Evolutionary conservation across 352 stramenopile species (phyloP), one percentile per base, ranked within the genome.

Genomic region (Aphanomyces astaci): DNA sequence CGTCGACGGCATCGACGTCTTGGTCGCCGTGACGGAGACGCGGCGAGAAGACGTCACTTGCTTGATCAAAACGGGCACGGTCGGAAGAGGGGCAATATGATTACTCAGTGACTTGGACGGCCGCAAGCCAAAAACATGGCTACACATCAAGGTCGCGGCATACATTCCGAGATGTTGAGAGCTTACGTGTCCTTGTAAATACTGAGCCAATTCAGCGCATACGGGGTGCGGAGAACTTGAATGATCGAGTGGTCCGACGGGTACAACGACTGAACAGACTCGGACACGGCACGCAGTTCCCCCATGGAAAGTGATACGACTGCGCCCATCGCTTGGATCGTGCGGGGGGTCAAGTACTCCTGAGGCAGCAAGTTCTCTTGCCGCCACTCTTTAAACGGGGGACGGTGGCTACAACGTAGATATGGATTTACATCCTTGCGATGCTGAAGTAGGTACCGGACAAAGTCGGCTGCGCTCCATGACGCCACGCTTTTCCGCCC

Each of bases 191-290:
- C 56, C 3, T 80, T 81, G 28, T 87, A 82, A n/a, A 92, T 78
- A 27, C 71, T 89, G 48, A 92, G 76, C 84, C 84, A 90, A 32
- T 71, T 52, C 19, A 74, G 57, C 4, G 74, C 73, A 2, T 72
- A 71, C 2, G 77, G 72, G 0, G 74, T 85, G 33, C 87, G 77
- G 32, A 75, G 77, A 19, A 91, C 36, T 11, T 74, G 72, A 3
- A 91, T 70, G 30, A 91, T 66, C 31, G 79, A 88, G 48, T 91
- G 84, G 53, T 93, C 83, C 3, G 80, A 79, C 33, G 84, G 83
- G 56, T 81, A 91, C 43, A 87, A 74, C 40, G 78, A 72, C 32
- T 72, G 82, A 24, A 66, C 80, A 52, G 85, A 77, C 43, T 82
- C 78, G 2, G 73, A 64, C 1, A 92, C 64, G 15, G 72, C 60